Base-by-base conservation (phyloP, 129 eudicot genomes). In the Flaveria bidentis region DNA sequence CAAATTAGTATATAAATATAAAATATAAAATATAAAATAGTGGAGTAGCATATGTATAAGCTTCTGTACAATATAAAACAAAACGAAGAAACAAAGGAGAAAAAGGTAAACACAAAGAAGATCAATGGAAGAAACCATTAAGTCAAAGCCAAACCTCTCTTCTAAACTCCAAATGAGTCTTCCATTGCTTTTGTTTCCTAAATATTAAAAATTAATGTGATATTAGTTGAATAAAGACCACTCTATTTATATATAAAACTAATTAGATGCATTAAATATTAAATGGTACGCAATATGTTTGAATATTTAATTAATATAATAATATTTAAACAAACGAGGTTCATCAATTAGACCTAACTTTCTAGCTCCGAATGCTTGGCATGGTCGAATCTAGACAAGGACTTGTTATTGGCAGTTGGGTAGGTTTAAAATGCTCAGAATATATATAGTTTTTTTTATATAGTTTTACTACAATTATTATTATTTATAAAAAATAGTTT, bases 31-130 rank as follows among this genome's bases (percentile, higher is more conserved):
- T 63, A 33, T n/a, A n/a, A n/a, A n/a, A n/a, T n/a, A n/a, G 79
- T 49, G 72, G 72, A 60, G 77, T 47, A 78, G 77, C 67, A 72
- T 72, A 64, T 69, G 28, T 57, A 26, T 51, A 79, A 72, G 58
- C 68, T 63, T 63, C 58, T 63, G 67, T 52, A 51, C 78, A 72
- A 72, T 13, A 50, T 79, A 79, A 79, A 72, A 79, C 84, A 80
- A 80, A 80, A 45, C 62, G 84, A 80, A 80, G 79, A 80, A 80
- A 80, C 84, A 80, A 80, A 80, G 80, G 80, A 74, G 84, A 74
- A 80, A 80, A 80, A 56, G 80, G 80, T 80, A 80, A 80, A 74
- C 84, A 61, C 80, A 80, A 74, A 80, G 71, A 80, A 74, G 79
- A 80, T 80, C 80, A 66, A 56, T 80, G 80, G 80, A 80, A 80